phyloP scores from a whole-genome alignment of 2,329 filamentous ascomycete species.

The Colletotrichum somersetense region DNA sequence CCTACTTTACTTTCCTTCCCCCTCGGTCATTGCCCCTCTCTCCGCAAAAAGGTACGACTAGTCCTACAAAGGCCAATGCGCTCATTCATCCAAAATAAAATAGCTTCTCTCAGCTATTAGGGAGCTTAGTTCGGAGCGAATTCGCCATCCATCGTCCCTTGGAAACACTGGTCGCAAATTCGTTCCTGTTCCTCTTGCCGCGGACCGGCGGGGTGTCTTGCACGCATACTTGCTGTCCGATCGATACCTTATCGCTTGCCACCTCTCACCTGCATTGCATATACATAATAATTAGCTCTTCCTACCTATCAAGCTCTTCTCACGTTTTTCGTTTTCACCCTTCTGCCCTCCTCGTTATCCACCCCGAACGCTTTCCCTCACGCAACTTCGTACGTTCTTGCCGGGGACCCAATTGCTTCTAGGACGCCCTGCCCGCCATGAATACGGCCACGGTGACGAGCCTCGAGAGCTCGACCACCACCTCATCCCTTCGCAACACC shows the following conservation, averaged over 20 bases:
- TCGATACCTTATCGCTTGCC: constrained; percentile 43
- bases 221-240: constrained; percentile 33
- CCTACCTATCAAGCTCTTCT: constrained; percentile 19
- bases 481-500: constrained; percentile 32
- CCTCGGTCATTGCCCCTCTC: constrained; percentile 33
- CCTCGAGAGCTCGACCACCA: constrained; percentile 38
- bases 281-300: constrained; percentile 27
- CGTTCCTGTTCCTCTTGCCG: constrained; percentile 14
- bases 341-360: constrained; percentile 25
- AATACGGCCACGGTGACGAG: constrained; percentile 56
- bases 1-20: constrained; percentile 19
- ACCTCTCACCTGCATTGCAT: constrained; percentile 40
- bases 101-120: constrained; percentile 29
- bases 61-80: constrained; percentile 30
- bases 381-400: constrained; percentile 2
- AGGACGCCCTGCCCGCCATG: constrained; percentile 47
- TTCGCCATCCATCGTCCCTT: constrained; percentile 29
- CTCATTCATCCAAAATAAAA: constrained; percentile 18
- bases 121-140: constrained; percentile 26
- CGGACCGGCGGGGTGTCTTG: constrained; percentile 16
- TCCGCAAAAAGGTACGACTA: constrained; percentile 7
- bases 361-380: background rate
- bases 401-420: constrained; percentile 20
- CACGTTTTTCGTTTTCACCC: constrained; percentile 30
- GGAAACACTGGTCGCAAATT: constrained; percentile 36